Conservation (phyloP, 768 basidiomycete species). For the Steccherinum ochraceum region DNA sequence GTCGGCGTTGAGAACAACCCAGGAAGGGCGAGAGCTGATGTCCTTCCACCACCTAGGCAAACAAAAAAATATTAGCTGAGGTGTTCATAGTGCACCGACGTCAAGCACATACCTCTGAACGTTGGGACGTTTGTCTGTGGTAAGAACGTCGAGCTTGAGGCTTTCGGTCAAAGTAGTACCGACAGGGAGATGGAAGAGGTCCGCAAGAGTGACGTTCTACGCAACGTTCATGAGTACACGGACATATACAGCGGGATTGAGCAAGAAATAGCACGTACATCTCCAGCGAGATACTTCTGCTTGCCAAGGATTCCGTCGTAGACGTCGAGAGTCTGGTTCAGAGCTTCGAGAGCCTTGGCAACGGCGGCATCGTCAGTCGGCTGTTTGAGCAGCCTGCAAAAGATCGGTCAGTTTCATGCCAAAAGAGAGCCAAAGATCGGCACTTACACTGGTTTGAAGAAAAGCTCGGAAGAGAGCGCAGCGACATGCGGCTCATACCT, state of each 20-base stretch:
- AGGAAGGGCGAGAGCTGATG: too few relatives aligned
- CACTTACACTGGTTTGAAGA: background rate
- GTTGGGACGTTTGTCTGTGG: background rate
- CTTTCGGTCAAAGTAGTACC: background rate
- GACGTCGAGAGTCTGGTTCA: slow-evolving; percentile 3
- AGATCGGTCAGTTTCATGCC: background rate
- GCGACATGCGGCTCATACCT: slow-evolving; percentile 47
- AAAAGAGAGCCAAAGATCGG: background rate
- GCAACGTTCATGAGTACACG: too few relatives aligned
- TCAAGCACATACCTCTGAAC: background rate
- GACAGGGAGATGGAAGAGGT: slow-evolving; percentile 2
- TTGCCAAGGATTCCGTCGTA: slow-evolving; percentile 10
- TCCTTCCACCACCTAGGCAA: too few relatives aligned
- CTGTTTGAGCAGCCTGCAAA: background rate
- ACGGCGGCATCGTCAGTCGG: background rate
- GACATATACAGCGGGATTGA: too few relatives aligned
- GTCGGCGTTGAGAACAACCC: too few relatives aligned
- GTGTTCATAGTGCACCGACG: too few relatives aligned
- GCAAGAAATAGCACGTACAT: slow-evolving; percentile 7
- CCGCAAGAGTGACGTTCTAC: background rate
- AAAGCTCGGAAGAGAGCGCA: slow-evolving; percentile 16
- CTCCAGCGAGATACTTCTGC: slow-evolving; percentile 11
- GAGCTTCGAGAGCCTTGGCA: background rate
- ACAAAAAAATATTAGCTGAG: too few relatives aligned
- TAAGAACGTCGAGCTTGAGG: background rate